phyloP scores from a whole-genome alignment of 2,329 filamentous ascomycete genomes.

The Xylaria hypoxylon region DNA sequence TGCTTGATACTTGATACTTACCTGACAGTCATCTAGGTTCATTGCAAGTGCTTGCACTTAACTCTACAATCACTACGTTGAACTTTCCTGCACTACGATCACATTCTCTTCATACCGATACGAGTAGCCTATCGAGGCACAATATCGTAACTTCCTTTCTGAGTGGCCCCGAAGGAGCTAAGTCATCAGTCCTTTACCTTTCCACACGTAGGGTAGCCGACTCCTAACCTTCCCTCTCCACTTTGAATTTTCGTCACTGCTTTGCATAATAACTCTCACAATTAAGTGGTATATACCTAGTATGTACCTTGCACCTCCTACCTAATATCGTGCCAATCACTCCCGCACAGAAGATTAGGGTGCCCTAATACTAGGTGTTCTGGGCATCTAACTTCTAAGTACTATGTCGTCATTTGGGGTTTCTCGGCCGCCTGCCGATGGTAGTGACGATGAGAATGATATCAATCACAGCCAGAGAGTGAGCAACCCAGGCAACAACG shows the following conservation, averaged over 20 bases:
- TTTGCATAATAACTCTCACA: not conserved
- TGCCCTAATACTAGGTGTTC: not conserved
- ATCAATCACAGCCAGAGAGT: not conserved
- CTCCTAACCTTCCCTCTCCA: not conserved
- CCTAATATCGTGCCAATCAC: not conserved
- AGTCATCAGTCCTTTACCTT: not conserved
- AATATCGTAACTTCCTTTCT: not conserved
- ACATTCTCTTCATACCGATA: not conserved
- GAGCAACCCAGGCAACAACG: not conserved
- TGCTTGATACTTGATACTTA: not conserved
- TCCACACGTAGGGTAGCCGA: not conserved
- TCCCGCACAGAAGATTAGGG: not conserved
- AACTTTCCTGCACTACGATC: not conserved
- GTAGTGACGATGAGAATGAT: not conserved
- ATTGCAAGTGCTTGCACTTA: not conserved
- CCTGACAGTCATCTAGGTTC: not conserved
- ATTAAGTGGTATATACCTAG: not conserved
- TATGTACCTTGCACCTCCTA: not conserved
- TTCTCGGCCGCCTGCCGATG: not conserved
- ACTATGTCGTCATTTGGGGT: conserved; percentile 21
- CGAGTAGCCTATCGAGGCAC: not conserved
- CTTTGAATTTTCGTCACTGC: not conserved
- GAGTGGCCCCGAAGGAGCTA: not conserved
- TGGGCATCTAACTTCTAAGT: not conserved
- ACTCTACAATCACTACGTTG: not conserved